Base-by-base conservation (phyloP, 2,329 filamentous ascomycete species). In the Cyanodermella asteris region DNA sequence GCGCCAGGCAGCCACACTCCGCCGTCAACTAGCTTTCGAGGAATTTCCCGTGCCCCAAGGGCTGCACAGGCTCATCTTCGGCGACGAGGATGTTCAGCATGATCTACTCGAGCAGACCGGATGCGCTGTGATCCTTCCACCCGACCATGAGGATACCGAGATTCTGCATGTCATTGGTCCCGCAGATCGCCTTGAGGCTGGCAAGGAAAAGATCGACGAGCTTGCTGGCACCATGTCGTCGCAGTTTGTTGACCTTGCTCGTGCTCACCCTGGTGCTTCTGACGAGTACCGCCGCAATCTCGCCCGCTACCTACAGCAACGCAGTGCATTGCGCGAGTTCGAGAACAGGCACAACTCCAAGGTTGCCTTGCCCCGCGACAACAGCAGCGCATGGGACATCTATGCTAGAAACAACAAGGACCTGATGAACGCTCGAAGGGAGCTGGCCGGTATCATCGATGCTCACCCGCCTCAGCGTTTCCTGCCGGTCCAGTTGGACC, bases 51-150 rank as follows among this genome's bases (percentile, higher is more conserved):
- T 94, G 37, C 75, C 84, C 46, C 72, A 73, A 33, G 80, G 78
- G 24, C 71, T 80, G 25, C 87, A 94, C 46, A 82, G 91, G 46
- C 94, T 93, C 56, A 87, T 97, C 42, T 71, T 91, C 34, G 84
- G 84, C 25, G 71, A 84, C 32, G 65, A 72, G 32, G 81, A 77
- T 32, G 64, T 76, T 32, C 59, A 78, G 17, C 69, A 93, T 29
- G 69, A 91, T 22, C 93, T 97, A 56, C 69, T 93, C 35, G 63
- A 71, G 22, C 69, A 91, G 41, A 94, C 87, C 29, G 84, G 84
- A 33, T 97, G 87, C 49, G 67, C 75, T 21, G 72, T 94, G 31
- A 64, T 94, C 29, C 51, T 94, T 22, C 84, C 72, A 26, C 65
- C 80, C 6, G 60, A 60, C 14, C 67, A 72, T 13, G 69, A 77